These are phyloP conservation scores for Ilyonectria sp. DNA, from an alignment of 2,329 filamentous ascomycete genomes.

Conservation along the genomic window DNA sequence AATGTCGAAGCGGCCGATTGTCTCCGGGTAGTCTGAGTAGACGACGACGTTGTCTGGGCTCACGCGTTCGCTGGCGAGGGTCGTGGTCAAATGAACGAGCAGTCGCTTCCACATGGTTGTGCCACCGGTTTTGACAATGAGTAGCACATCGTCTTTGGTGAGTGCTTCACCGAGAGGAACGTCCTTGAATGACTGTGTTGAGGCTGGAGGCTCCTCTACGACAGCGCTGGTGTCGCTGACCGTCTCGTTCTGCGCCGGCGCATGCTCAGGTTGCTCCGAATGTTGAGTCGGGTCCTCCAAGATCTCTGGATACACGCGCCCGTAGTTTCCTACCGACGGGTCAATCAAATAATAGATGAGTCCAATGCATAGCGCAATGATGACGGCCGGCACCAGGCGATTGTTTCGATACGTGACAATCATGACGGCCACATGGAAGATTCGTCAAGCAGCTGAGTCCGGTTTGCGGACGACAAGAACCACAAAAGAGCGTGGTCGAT, in stretches of 20 bases:
- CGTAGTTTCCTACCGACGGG: constrained; percentile 31
- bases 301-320: not conserved
- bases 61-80: constrained; percentile 32
- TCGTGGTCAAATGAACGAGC: constrained; percentile 43
- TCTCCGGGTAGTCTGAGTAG: constrained; percentile 43
- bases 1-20: constrained; percentile 38
- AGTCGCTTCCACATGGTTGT: constrained; percentile 46
- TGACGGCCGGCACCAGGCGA: constrained; percentile 41
- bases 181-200: not conserved
- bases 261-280: not conserved
- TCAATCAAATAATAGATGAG: constrained; percentile 39
- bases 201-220: not conserved
- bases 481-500: not conserved
- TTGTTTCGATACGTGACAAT: constrained; percentile 45
- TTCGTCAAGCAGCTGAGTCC: not conserved
- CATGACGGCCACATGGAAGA: constrained; percentile 22
- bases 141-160: constrained; percentile 39
- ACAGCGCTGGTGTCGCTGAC: not conserved
- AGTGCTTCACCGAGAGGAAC: not conserved
- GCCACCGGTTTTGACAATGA: constrained; percentile 47
- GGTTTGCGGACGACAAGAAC: not conserved
- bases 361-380: constrained; percentile 39
- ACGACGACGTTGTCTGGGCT: constrained; percentile 37
- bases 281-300: not conserved
- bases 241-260: not conserved